Base-by-base conservation (phyloP, 2,329 filamentous ascomycete genomes). In the Cryphonectria japonica region DNA sequence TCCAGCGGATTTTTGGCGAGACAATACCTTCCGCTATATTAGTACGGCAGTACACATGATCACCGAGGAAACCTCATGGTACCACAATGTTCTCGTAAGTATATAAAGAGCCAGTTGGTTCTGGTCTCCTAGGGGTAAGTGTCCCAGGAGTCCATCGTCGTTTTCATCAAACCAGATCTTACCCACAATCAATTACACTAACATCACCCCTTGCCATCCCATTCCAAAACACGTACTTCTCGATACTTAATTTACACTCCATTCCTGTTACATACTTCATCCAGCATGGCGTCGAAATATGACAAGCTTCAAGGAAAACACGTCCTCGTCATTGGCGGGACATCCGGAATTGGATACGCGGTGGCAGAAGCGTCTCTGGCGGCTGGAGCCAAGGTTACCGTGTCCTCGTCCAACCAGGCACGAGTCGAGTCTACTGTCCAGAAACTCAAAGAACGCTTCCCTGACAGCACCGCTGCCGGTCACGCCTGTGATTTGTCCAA, bases 311-410 rank as follows among this genome's bases (percentile, higher is more conserved):
- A 78, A 29, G 75, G 76, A 74, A 76, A 77, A 59, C 80, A 79
- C 72, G 79, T 91, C 75, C 85, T 93, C 57, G 80, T 92, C 76
- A 83, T 92, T 63, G 90, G 90, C 61, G 91, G 89, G 57, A 87
- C 87, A 2, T 85, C 86, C 22, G 90, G 90, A 67, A 89, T 92
- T 57, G 90, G 90, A 43, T 88, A 85, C 73, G 84, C 81, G 69
- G 87, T 89, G 14, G 89, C 90, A 67, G 85, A 90, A 81, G 86
- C 85, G 2, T 80, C 83, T 19, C 77, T 91, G 59, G 85, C 87
- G 68, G 80, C 85, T 70, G 88, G 87, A 46, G 86, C 86, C 54
- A 78, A 77, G n/a, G 86, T 92, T 22, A 85, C 83, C 62, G 85
- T 92, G 76, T 86, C 87, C n/a, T 89, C 87, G 2, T 91, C 89